Percentiles rank a stretch among this genome's conserved stretches.
These are phyloP conservation scores for Diutina sp. DNA, from an alignment of 1,139 yeast species.

Conservation along the genomic window DNA sequence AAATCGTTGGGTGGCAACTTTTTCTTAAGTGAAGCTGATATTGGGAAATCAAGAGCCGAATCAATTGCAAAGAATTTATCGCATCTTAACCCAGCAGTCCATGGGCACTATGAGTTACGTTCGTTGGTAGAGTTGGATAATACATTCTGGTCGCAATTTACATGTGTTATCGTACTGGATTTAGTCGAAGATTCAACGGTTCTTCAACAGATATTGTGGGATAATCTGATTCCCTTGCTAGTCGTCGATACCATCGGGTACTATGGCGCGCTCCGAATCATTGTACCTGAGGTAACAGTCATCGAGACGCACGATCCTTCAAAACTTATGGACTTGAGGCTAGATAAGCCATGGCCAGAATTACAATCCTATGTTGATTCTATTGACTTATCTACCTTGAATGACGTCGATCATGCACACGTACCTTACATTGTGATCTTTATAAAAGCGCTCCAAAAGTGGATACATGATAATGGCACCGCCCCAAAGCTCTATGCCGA, in stretches of 20 bases:
- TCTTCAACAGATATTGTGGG: slow-evolving; percentile 13
- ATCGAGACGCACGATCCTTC: slow-evolving; percentile 69
- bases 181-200: slow-evolving; percentile 10
- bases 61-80: slow-evolving; percentile 27
- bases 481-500: slow-evolving; percentile 35
- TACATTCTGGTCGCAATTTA: slow-evolving; percentile 7
- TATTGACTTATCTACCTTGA: slow-evolving; percentile 33
- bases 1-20: slow-evolving; percentile 47
- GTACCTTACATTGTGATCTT: slow-evolving; percentile 65
- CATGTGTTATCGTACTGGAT: slow-evolving; percentile 37
- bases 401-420: slow-evolving; percentile 46
- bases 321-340: slow-evolving; percentile 51
- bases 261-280: slow-evolving; percentile 50
- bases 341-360: slow-evolving; percentile 69
- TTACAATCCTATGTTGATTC: slow-evolving; percentile 39
- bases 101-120: slow-evolving; percentile 15
- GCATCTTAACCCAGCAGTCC: slow-evolving; percentile 52
- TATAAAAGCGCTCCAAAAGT: slow-evolving; percentile 38
- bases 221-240: slow-evolving; percentile 38
- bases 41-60: slow-evolving; percentile 29
- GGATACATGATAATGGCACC: slow-evolving; percentile 18
- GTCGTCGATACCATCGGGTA: slow-evolving; percentile 46
- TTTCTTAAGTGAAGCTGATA: slow-evolving; percentile 37
- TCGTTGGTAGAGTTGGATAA: slow-evolving; percentile 2
- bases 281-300: slow-evolving; percentile 42